phyloP scores from a whole-genome alignment of 768 basidiomycete species.

The Lactarius hatsudake region DNA sequence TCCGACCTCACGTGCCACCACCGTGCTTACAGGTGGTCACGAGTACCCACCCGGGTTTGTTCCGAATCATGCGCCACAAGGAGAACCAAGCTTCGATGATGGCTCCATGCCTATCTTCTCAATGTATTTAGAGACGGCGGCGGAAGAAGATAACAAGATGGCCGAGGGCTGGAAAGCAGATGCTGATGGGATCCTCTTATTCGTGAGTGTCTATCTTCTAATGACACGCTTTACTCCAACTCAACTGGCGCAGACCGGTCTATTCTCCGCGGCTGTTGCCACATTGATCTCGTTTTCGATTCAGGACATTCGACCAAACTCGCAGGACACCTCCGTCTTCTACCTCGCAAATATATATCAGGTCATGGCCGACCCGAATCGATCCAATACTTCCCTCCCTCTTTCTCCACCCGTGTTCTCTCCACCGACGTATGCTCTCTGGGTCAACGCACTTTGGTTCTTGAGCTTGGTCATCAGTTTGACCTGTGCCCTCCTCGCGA shows the following conservation, averaged over 20 bases:
- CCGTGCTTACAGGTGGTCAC: too few relatives aligned
- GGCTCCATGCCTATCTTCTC: not conserved
- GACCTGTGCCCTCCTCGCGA: not conserved
- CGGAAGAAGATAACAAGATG: conserved; percentile 1
- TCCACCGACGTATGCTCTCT: not conserved
- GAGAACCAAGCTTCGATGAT: not conserved
- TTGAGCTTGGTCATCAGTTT: too few relatives aligned
- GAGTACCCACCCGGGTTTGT: too few relatives aligned
- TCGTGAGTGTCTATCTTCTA: not conserved
- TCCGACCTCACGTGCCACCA: too few relatives aligned
- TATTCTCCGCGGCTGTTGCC: not conserved
- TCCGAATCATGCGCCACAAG: not conserved
- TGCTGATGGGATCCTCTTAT: not conserved
- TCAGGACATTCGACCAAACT: too few relatives aligned
- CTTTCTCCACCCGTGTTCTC: not conserved
- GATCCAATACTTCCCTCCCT: not conserved
- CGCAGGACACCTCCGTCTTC: too few relatives aligned
- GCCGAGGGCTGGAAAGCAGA: not conserved
- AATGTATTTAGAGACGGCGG: conserved; percentile 2
- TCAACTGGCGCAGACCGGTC: not conserved
- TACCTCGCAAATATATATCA: too few relatives aligned
- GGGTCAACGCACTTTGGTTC: not conserved
- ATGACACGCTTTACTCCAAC: not conserved
- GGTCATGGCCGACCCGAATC: not conserved
- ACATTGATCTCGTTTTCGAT: not conserved